Conservation (phyloP, 495 filamentous ascomycete genomes). For the Clavariopsis aquatica region DNA sequence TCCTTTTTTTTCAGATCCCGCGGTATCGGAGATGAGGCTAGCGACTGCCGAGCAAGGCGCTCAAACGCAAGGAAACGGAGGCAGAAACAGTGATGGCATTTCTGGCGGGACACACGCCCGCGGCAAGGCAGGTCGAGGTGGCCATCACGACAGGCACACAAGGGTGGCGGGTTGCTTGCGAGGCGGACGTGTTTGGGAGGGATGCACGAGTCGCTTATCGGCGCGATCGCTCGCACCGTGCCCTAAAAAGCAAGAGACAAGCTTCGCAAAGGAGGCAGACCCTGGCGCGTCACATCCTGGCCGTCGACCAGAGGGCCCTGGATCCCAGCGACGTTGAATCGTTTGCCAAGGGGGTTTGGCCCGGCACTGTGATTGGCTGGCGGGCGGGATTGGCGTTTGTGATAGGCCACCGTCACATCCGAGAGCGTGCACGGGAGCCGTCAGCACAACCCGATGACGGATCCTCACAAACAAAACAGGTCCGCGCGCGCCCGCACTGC, state of each 20-base stretch:
- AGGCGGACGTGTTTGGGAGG: slow-evolving; percentile 11
- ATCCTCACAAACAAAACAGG: not conserved
- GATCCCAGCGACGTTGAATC: slow-evolving; percentile 15
- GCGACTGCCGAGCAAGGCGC: not conserved
- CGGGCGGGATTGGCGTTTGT: slow-evolving; percentile 3
- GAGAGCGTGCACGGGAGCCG: slow-evolving; percentile 9
- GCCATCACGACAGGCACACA: not conserved
- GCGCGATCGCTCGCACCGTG: slow-evolving; percentile 16
- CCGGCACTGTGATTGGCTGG: slow-evolving; percentile 2
- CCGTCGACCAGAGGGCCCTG: not conserved
- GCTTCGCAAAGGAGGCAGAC: slow-evolving; percentile 5
- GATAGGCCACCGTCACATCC: slow-evolving; percentile 23
- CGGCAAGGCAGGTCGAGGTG: slow-evolving; percentile 3
- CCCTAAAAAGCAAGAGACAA: slow-evolving; percentile 28
- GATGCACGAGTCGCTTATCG: slow-evolving; percentile 32
- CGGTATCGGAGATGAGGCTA: not conserved
- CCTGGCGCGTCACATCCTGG: slow-evolving; percentile 5
- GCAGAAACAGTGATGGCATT: not conserved
- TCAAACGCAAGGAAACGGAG: slow-evolving; percentile 10
- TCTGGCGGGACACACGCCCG: not conserved
- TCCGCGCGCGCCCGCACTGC: too few relatives aligned
- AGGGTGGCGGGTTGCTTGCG: too few relatives aligned
- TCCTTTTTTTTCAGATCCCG: not conserved
- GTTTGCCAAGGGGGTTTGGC: slow-evolving; percentile 1
- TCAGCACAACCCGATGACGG: slow-evolving; percentile 2